Percentiles rank a stretch among this genome's conserved stretches.
Evolutionary conservation across 2,329 filamentous ascomycete species (phyloP).

Genomic region (Neobulgaria alba): DNA sequence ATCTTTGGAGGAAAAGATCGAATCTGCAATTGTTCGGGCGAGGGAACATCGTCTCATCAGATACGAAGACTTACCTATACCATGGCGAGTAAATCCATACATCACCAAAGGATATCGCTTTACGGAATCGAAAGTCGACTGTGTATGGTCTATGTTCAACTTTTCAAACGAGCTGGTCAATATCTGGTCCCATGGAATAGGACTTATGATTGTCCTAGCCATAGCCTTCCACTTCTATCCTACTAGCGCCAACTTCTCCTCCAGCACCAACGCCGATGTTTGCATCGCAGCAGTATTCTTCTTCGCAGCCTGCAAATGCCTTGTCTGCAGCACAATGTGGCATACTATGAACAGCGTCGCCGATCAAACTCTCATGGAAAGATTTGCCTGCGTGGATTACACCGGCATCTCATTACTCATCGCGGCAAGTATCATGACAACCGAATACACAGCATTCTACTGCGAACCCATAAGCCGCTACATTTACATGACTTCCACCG

Average conservation of each 20-base stretch:
- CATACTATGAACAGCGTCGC: constrained; percentile 98
- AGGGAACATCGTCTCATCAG: constrained; percentile 73
- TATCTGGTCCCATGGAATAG: constrained; percentile 93
- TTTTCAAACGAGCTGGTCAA: constrained; percentile 93
- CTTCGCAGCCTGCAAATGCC: constrained; percentile 87
- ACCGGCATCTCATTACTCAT: constrained; percentile 94
- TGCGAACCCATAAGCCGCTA: constrained; percentile 85
- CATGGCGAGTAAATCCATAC: constrained; percentile 93
- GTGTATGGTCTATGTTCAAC: constrained; percentile 72
- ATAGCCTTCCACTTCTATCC: constrained; percentile 97
- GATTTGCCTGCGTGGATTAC: constrained; percentile 97
- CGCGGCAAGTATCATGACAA: constrained; percentile 93
- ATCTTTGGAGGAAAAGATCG: constrained; percentile 75
- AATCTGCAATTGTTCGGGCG: constrained; percentile 65
- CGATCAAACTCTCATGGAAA: constrained; percentile 79
- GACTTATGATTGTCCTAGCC: constrained; percentile 76
- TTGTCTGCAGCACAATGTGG: constrained; percentile 93
- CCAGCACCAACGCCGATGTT: constrained; percentile 81
- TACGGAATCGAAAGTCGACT: constrained; percentile 82
- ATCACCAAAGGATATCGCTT: constrained; percentile 91
- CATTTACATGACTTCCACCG: constrained; percentile 76
- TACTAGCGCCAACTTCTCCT: constrained; percentile 72
- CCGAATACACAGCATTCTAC: constrained; percentile 98
- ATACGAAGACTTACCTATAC: constrained; percentile 83
- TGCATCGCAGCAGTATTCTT: constrained; percentile 92